Base-by-base conservation (phyloP, 2,329 filamentous ascomycete species). In the Pseudogymnoascus sp. region DNA sequence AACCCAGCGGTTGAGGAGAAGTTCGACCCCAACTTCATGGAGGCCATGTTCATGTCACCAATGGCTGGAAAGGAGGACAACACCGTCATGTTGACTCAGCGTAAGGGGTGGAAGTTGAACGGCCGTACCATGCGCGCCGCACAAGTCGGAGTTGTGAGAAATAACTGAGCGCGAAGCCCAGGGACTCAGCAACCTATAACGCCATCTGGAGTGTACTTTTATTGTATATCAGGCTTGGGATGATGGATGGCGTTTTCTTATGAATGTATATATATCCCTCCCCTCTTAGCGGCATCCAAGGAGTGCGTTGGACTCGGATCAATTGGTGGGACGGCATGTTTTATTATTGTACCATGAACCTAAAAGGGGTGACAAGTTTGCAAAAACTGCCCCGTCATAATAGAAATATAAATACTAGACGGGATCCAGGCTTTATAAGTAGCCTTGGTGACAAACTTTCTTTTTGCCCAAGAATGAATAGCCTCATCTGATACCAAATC, bases 111-210 rank as follows among this genome's bases (percentile, higher is more conserved):
- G 81, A 86, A 86, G 76, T 84, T 97, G 66, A 97, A 99, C 74
- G 92, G 93, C 63, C 83, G 94, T 64, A 82, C 96, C 62, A 77
- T 99, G 70, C 86, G 94, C 74, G 91, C 93, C 65, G 91, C 93
- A 72, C 96, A 97, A 83, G 93, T 97, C 66, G 92, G 93, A 72
- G 92, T 97, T 62, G 92, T 96, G 67, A 96, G 94, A 84, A 96
- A 94, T 78, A 61, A 14, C 25, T 61, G 59, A 60, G 20, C 25
- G 11, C n/a, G 61, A 25, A 54, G 28, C 28, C 39, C 39, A 18
- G 20, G 8, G 30, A 43, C 37, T 11, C 18, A 38, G 38, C 35
- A 37, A 58, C 14, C 57, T 38, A 28, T 30, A 58, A 58, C 57
- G 57, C 57, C 57, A 38, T 58, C 37, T 28, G 57, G 57, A 58